phyloP scores from a whole-genome alignment of 164 flowering plant species.

The Chloranthus sessilifolius region DNA sequence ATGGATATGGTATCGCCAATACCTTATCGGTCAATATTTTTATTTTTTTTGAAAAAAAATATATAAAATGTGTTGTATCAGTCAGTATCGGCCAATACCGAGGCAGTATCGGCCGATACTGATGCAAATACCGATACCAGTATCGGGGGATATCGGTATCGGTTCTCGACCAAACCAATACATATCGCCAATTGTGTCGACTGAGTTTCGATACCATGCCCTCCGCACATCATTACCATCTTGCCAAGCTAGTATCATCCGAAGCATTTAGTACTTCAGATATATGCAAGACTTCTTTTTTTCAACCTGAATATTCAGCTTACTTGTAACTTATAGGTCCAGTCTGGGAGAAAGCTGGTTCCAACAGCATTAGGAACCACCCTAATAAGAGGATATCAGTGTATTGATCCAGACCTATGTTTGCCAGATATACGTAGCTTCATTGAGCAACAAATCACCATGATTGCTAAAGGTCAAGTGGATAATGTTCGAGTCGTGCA shows the following conservation, averaged over 20 bases:
- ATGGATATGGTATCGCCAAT: too few relatives aligned
- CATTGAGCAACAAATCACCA: slow-evolving; percentile 95
- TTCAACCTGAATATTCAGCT: slow-evolving; percentile 2
- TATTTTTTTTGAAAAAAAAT: too few relatives aligned
- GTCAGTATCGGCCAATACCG: too few relatives aligned
- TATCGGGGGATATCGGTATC: too few relatives aligned
- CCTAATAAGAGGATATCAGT: slow-evolving; percentile 84
- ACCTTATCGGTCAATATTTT: too few relatives aligned
- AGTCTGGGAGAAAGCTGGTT: slow-evolving; percentile 80
- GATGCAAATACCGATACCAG: too few relatives aligned
- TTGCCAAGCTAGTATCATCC: not conserved
- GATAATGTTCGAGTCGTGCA: slow-evolving; percentile 67
- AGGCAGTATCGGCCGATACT: too few relatives aligned
- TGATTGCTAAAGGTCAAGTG: slow-evolving; percentile 88
- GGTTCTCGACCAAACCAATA: not conserved
- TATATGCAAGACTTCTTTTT: not conserved
- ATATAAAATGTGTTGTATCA: too few relatives aligned
- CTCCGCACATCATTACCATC: slow-evolving; percentile 1
- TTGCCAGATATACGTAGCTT: slow-evolving; percentile 95
- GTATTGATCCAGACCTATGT: slow-evolving; percentile 93
- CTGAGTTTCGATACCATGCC: not conserved
- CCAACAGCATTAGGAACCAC: slow-evolving; percentile 86
- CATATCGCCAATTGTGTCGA: not conserved
- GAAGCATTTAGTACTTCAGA: not conserved
- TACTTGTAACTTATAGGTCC: slow-evolving; percentile 52